A percentile compares a stretch with the other conserved stretches of the same genome.
Conservation (phyloP, 2,329 filamentous ascomycete species). For the Arachnomyces sp. region DNA sequence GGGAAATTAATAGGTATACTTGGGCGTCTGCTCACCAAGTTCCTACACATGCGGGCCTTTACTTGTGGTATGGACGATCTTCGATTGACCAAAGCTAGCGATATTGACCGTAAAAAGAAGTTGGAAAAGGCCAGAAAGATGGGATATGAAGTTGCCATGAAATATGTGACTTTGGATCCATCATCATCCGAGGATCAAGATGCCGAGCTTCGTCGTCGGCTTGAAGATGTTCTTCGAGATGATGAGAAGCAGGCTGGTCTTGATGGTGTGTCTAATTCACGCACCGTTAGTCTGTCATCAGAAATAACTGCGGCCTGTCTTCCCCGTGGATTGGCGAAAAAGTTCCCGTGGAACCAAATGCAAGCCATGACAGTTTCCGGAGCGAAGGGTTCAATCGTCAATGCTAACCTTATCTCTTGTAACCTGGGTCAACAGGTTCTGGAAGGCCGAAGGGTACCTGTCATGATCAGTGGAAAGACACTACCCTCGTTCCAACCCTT, state of each 20-base stretch:
- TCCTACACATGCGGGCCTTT: conserved; percentile 88
- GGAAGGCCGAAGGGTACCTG: conserved; percentile 85
- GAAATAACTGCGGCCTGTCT: conserved; percentile 71
- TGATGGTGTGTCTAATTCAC: conserved; percentile 76
- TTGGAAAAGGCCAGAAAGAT: conserved; percentile 59
- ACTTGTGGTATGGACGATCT: conserved; percentile 97
- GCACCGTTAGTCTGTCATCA: conserved; percentile 62
- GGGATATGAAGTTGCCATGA: conserved; percentile 71
- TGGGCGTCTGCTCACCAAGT: conserved; percentile 78
- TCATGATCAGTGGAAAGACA: conserved; percentile 97
- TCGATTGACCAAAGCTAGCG: conserved; percentile 70
- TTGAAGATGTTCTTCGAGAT: conserved; percentile 86
- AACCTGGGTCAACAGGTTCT: conserved; percentile 95
- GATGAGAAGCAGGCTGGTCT: conserved; percentile 83
- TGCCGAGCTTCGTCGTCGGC: conserved; percentile 62
- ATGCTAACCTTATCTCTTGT: conserved; percentile 95
- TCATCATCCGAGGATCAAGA: conserved; percentile 55
- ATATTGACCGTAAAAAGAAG: conserved; percentile 59
- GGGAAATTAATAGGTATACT: conserved; percentile 83
- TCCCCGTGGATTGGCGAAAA: conserved; percentile 73
- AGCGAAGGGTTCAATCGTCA: conserved; percentile 86
- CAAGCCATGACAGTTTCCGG: conserved; percentile 97
- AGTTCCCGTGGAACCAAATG: conserved; percentile 97
- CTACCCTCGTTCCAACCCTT: conserved; percentile 88
- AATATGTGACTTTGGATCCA: conserved; percentile 76